A percentile compares a stretch with the other conserved stretches of the same genome.
Evolutionary conservation across 768 basidiomycete species (phyloP).

Genomic region (Paxillus ammoniavirescens): DNA sequence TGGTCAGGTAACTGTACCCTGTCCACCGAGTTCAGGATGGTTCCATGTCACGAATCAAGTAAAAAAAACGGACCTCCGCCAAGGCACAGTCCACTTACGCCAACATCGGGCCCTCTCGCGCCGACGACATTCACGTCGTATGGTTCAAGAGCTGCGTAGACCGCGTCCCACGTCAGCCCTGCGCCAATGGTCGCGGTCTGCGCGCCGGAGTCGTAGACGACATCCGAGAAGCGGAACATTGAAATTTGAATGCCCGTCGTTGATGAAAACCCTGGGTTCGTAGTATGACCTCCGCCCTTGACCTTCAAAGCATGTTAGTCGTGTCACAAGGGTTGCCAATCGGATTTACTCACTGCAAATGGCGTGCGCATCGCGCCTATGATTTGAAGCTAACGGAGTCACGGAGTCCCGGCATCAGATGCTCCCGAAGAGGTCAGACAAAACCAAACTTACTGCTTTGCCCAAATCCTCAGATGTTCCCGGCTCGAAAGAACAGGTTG

Average conservation of each 20-base stretch:
- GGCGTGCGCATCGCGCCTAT: constrained; percentile 43
- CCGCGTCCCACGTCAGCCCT: constrained; percentile 62
- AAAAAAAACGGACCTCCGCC: constrained; percentile 45
- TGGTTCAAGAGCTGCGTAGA: constrained; percentile 42
- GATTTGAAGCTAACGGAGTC: constrained; percentile 8
- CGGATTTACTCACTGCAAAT: constrained; percentile 18
- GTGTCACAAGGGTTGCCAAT: constrained; percentile 22
- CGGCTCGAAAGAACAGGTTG: constrained; percentile 59
- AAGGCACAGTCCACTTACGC: constrained; percentile 52
- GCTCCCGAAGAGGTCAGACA: not conserved
- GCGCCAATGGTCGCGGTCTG: constrained; percentile 40
- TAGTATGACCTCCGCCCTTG: constrained; percentile 56
- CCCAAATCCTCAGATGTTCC: constrained; percentile 51
- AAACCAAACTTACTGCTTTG: constrained; percentile 36
- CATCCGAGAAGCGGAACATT: constrained; percentile 46
- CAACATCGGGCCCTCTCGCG: constrained; percentile 52
- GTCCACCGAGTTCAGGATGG: not conserved
- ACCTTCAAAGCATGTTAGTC: constrained; percentile 32
- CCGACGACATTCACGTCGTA: constrained; percentile 53
- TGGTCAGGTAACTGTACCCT: constrained; percentile 62
- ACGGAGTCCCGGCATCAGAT: not conserved
- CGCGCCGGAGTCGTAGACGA: constrained; percentile 37
- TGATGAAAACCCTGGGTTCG: constrained; percentile 55
- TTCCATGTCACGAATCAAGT: constrained; percentile 14
- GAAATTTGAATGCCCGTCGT: constrained; percentile 56